A percentile compares a stretch with the other conserved stretches of the same genome.
phyloP scores from a whole-genome alignment of 768 basidiomycete genomes.

The Collybia sordida region DNA sequence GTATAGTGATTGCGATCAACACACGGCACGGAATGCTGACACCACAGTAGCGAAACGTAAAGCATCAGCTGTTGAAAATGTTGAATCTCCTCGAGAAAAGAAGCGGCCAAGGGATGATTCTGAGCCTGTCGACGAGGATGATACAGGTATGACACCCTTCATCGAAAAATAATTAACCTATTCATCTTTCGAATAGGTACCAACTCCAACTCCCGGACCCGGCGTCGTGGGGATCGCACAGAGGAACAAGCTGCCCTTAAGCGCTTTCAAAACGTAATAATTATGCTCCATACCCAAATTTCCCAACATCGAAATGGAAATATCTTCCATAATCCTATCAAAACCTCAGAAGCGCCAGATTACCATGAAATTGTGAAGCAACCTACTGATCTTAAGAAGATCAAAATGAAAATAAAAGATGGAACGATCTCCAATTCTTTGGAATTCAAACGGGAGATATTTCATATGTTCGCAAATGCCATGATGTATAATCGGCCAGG shows the following conservation, averaged over 20 bases:
- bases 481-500: constrained; percentile 94
- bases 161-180: not conserved
- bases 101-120: constrained; percentile 70
- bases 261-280: constrained; percentile 79
- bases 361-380: constrained; percentile 90
- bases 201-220: constrained; percentile 24
- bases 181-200: constrained; percentile 21
- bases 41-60: constrained; percentile 61
- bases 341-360: constrained; percentile 83
- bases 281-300: constrained; percentile 79
- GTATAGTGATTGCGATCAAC: not conserved
- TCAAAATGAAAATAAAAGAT: constrained; percentile 84
- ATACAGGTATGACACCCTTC: constrained; percentile 37
- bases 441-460: constrained; percentile 89
- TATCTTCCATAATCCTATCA: constrained; percentile 91
- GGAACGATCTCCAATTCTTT: constrained; percentile 77
- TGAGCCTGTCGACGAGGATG: constrained; percentile 66
- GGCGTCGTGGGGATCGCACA: constrained; percentile 35
- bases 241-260: constrained; percentile 60
- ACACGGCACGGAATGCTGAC: not conserved
- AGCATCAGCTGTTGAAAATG: constrained; percentile 50
- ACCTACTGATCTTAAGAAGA: constrained; percentile 96
- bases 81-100: constrained; percentile 47
- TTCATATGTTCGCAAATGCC: constrained; percentile 94
- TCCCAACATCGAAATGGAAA: constrained; percentile 85